Evolutionary conservation across 192 early-diverging fungal species (phyloP), one percentile per base, ranked within the genome.

Genomic region (Phlyctochytrium planicorne): DNA sequence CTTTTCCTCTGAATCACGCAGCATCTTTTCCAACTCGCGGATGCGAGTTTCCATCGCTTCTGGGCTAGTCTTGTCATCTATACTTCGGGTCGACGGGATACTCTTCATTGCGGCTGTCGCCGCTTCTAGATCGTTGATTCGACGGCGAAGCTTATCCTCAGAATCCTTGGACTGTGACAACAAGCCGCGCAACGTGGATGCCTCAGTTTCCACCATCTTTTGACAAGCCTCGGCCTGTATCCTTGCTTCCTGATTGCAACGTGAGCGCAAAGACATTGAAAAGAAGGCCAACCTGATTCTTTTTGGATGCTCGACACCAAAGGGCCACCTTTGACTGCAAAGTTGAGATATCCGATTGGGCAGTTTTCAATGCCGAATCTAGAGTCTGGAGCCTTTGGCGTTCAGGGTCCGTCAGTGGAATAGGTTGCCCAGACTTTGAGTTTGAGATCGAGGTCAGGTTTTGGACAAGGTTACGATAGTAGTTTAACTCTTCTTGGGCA

Each of bases 141-240:
- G 59, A n/a, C 3, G 2, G 2, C 61, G 59, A 12, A 65, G 62
- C 29, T 3, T 2, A 14, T 62, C 60, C 35, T 68, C 67, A 2
- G 59, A 12, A 3, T 63, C 59, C 17, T 63, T 63, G 1, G 47
- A 2, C 31, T 34, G 3, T 36, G 37, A 1, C 33, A 68, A 27
- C 20, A 59, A 3, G 34, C 2, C 2, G 23, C 52, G 35, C 3
- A 37, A 2, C 4, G 2, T 14, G 2, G 68, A 3, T 2, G 65
- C 10, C 4, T 76, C 74, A 24, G 14, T 16, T 53, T 76, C 68
- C 1, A 76, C 34, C n/a, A 47, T 37, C 24, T 59, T 37, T 30
- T 76, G 74, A 17, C 35, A 62, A 0, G 74, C 74, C 34, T 76
- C 74, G 23, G 74, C 74, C 30, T 40, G 59, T 29, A 76, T 56